Conservation (phyloP, 192 early-diverging fungal species). For the Diversispora eburnea region DNA sequence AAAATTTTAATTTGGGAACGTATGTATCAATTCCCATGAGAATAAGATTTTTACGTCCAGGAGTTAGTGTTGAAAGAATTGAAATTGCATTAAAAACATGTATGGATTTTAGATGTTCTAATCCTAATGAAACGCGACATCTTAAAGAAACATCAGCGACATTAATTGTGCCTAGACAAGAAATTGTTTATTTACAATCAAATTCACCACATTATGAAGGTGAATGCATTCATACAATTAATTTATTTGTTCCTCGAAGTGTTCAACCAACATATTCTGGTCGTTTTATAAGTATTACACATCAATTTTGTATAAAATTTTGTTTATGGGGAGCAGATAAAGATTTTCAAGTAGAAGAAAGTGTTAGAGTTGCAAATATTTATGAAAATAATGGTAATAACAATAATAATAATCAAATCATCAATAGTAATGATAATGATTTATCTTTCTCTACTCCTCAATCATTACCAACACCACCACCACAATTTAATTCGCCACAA, state of each 20-base stretch:
- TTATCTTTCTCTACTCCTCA: not conserved
- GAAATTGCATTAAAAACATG: conserved; percentile 25
- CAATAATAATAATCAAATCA: not conserved
- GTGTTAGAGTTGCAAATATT: conserved; percentile 28
- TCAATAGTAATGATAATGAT: not conserved
- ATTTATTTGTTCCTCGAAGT: conserved; percentile 24
- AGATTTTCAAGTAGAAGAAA: conserved; percentile 27
- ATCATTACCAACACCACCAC: not conserved
- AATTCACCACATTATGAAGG: conserved; percentile 9
- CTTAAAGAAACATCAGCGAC: not conserved
- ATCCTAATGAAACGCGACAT: conserved; percentile 29
- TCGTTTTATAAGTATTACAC: conserved; percentile 24
- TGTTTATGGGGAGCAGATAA: conserved; percentile 25
- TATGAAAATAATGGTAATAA: conserved; percentile 3
- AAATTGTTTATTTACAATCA: conserved; percentile 18
- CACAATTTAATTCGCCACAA: too few species aligned
- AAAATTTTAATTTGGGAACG: conserved; percentile 24
- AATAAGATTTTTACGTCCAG: conserved; percentile 21
- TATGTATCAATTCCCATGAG: conserved; percentile 26
- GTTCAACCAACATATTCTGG: conserved; percentile 28
- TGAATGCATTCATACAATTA: conserved; percentile 26
- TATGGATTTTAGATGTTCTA: conserved; percentile 29
- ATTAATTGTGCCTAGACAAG: conserved; percentile 12
- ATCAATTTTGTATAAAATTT: conserved; percentile 26
- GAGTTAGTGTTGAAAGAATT: conserved; percentile 27